Percentiles rank a stretch among this genome's conserved stretches.
Evolutionary conservation across 306 rosid genomes (phyloP).

Genomic region (Gleditsia sinensis): DNA sequence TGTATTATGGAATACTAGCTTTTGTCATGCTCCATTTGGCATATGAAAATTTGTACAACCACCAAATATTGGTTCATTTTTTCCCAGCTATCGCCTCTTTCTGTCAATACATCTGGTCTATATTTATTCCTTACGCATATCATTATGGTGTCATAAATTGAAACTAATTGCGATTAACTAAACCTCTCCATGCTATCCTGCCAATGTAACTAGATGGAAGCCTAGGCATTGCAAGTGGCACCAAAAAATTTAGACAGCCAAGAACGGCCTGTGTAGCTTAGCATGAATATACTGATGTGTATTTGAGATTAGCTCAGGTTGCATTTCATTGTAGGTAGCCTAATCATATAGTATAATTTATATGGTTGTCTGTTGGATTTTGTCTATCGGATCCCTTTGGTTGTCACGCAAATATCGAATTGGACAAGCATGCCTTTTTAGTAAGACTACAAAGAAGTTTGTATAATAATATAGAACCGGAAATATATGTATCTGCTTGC

Average conservation of each 20-base stretch:
- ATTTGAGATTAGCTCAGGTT: slow-evolving; percentile 7
- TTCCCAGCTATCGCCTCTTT: slow-evolving; percentile 11
- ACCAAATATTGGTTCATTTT: background rate
- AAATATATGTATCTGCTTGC: background rate
- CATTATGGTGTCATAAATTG: slow-evolving; percentile 4
- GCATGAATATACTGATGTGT: slow-evolving; percentile 2
- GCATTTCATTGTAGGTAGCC: slow-evolving; percentile 6
- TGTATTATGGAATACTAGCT: background rate
- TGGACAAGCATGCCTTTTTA: background rate
- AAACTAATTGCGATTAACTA: slow-evolving; percentile 4
- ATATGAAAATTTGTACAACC: background rate
- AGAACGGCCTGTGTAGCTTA: slow-evolving; percentile 4
- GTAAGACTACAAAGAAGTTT: background rate
- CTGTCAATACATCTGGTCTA: slow-evolving; percentile 5
- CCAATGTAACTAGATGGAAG: slow-evolving; percentile 21
- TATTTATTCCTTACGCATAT: background rate
- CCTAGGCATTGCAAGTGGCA: background rate
- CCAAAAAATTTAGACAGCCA: background rate
- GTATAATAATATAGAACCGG: background rate
- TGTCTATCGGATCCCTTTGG: slow-evolving; percentile 18
- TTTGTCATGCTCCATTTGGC: slow-evolving; percentile 21
- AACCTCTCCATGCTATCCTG: slow-evolving; percentile 11
- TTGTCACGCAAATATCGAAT: slow-evolving; percentile 3
- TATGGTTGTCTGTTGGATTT: background rate
- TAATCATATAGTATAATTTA: background rate